Evolutionary conservation across 768 basidiomycete species (phyloP), one percentile per base, ranked within the genome.

Genomic region (Boletus reticuloceps): DNA sequence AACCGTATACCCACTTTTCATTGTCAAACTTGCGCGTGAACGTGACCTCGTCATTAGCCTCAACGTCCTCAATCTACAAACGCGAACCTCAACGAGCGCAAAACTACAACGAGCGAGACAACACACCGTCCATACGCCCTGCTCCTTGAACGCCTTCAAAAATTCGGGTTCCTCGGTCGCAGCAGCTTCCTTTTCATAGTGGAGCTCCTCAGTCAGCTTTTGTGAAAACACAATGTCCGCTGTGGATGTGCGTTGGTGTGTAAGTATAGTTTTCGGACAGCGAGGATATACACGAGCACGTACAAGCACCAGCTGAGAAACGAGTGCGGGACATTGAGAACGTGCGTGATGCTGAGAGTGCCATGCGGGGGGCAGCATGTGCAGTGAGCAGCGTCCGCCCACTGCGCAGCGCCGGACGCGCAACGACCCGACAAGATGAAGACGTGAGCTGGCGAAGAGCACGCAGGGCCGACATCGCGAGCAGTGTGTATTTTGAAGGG

Each of bases 1-100:
- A 10, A 2, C 0, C 17, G 6, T 9, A n/a, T 0, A 81, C 88
- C 53, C 62, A 96, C 94, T 73, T 82, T 74, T 98, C 96, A 63
- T 91, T 92, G 58, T 92, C 94, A 71, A 93, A 96, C 62, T 84
- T 86, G 61, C 94, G 85, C n/a, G 76, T 76, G 41, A 98, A 73
- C 25, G 80, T 74, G 38, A 98, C 84, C 72, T 97, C 94, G 70
- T 96, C 94, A 51, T 83, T 80, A 37, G 88, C 89, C 6, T 74
- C 60, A 13, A 70, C 70, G 69, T 96, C 90, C 53, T 84, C 78
- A 60, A 98, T 79, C 86, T 91, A 58, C 37, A 32, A 50, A 36
- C 20, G 11, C 16, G n/a, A 13, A 1, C 32, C 39, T 19, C 49
- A 12, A 25, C 16, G 31, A n/a, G 38, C 3, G 5, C 16, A 10